A percentile compares a stretch with the other conserved stretches of the same genome.
phyloP scores from a whole-genome alignment of 306 rosid species.

The Mimosa pudica region DNA sequence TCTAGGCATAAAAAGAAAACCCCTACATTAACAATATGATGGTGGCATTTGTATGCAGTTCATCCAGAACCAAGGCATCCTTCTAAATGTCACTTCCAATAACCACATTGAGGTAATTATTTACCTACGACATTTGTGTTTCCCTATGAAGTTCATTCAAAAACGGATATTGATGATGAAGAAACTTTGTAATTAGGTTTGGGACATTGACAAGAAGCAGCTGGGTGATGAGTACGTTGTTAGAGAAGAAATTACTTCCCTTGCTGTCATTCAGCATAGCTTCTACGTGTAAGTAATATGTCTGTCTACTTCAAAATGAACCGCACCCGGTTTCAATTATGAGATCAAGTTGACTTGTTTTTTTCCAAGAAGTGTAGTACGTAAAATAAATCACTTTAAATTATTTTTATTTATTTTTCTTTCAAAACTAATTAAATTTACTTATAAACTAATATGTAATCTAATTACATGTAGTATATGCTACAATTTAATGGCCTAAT shows the following conservation, averaged over 20 bases:
- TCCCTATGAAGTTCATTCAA: conserved; percentile 7
- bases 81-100: conserved; percentile 61
- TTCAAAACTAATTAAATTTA: too few species aligned
- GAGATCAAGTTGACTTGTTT: too few species aligned
- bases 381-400: too few species aligned
- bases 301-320: conserved; percentile 9
- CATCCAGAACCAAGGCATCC: conserved; percentile 69
- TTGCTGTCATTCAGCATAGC: conserved; percentile 59
- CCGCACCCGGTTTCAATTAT: neutral
- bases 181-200: conserved; percentile 57
- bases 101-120: conserved; percentile 75
- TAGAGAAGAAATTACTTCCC: conserved; percentile 64
- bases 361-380: too few species aligned
- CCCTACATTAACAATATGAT: conserved; percentile 17
- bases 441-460: too few species aligned
- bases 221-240: conserved; percentile 49
- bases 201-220: conserved; percentile 74
- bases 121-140: conserved; percentile 19
- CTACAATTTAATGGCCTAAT: too few species aligned
- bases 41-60: conserved; percentile 54
- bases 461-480: too few species aligned
- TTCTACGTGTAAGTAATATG: conserved; percentile 63
- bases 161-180: conserved; percentile 24
- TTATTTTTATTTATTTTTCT: too few species aligned
- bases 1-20: conserved; percentile 5